phyloP scores from a whole-genome alignment of 1,284 basidiomycete genomes.

The Puccinia sorghi region DNA sequence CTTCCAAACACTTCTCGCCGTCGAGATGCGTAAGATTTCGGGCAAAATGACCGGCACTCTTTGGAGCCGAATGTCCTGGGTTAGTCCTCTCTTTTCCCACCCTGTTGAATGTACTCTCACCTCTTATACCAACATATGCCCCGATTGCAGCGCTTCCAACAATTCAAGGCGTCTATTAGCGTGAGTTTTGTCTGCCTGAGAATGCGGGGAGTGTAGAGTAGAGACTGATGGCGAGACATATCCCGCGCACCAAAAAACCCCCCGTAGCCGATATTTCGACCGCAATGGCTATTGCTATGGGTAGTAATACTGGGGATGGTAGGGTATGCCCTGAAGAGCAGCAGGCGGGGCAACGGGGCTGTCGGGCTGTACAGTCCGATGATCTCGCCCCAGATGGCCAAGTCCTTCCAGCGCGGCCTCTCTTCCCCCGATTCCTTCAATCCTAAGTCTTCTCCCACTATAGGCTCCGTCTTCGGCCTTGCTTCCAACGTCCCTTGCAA shows the following conservation, averaged over 20 bases:
- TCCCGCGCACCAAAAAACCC: too few relatives aligned
- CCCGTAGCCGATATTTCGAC: not conserved
- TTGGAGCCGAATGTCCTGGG: conserved; percentile 11
- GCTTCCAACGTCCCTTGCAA: conserved; percentile 21
- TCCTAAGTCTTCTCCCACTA: not conserved
- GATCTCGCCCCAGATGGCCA: not conserved
- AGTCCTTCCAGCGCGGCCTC: not conserved
- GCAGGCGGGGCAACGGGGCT: not conserved
- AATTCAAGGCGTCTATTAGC: not conserved
- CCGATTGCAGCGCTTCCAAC: not conserved
- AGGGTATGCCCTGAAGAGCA: not conserved
- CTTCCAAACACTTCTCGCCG: conserved; percentile 41
- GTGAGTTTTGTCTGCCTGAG: not conserved
- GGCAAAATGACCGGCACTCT: conserved; percentile 14
- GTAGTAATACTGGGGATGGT: not conserved
- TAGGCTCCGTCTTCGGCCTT: conserved; percentile 13
- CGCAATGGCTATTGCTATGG: conserved; percentile 2
- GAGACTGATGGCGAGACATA: not conserved
- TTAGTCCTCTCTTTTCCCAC: not conserved
- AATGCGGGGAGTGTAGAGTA: not conserved
- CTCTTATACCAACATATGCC: not conserved
- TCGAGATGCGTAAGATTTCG: conserved; percentile 37
- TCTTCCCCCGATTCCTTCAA: not conserved
- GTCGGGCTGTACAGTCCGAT: not conserved
- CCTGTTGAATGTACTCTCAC: not conserved